Evolutionary conservation across 129 eudicot species (phyloP), one percentile per base, ranked within the genome.

Genomic region (Smallanthus sonchifolius): DNA sequence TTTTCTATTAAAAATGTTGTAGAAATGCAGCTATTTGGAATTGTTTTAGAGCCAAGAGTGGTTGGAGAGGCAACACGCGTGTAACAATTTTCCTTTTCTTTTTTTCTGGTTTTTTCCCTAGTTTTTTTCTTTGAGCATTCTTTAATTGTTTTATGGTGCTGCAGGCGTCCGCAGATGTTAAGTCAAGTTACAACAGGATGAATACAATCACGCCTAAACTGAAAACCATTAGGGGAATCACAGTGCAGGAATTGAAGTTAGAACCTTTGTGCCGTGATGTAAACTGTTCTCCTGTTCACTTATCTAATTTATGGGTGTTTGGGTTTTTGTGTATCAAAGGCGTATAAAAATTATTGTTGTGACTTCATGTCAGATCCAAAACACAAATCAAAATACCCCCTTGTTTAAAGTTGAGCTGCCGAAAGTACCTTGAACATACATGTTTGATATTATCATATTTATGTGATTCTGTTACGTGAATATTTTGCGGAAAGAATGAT

Each of bases 401-500:
- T 24, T 38, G 66, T 28, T 32, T 73, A 57, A 60, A 57, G 55
- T 9, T 24, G 30, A 32, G 59, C 6, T 30, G 32, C 32, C 42
- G 28, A 42, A 56, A 32, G 69, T 42, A 61, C 59, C 52, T 64
- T 8, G 19, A 10, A 15, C 30, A 28, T 38, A 5, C 35, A 71
- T 75, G 48, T 47, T 63, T 83, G 54, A 69, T 73, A 6, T 45
- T 52, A 36, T 42, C 24, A 32, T 73, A 43, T 67, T 47, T 43
- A 37, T 51, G 57, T 79, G 48, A 70, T 68, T 67, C 87, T 89
- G 98, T 74, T 92, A 61, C 72, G 71, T 65, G 84, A 75, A 17
- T 92, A 87, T 75, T 92, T 92, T 83, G 73, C 98, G 24, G 88
- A 84, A 69, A 86, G 96, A 83, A 87, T 89, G 96, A 92, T 92